Conservation (phyloP, 2,329 filamentous ascomycete species). For the Escovopsis sp. region DNA sequence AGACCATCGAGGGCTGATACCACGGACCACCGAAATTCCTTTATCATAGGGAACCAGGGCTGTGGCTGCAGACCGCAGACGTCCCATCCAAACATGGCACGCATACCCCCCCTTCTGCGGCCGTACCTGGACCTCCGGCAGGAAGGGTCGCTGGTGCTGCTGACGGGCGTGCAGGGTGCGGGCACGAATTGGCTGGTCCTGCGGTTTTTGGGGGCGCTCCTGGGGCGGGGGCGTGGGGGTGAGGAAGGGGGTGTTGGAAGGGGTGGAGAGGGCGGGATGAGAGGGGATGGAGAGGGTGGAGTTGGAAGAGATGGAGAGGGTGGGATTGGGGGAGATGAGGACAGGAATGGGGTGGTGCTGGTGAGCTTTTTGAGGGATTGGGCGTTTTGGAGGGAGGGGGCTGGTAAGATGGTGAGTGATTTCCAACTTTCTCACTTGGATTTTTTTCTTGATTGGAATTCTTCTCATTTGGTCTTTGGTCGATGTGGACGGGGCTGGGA, state of each 20-base stretch:
- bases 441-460: not conserved
- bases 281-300: slow-evolving; percentile 9
- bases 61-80: no score
- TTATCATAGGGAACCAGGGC: no score
- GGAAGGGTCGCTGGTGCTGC: slow-evolving; percentile 44
- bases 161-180: slow-evolving; percentile 53
- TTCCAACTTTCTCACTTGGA: not conserved
- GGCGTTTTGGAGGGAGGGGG: slow-evolving; percentile 62
- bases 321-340: slow-evolving; percentile 14
- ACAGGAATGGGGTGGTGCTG: slow-evolving; percentile 53
- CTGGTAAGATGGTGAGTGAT: slow-evolving; percentile 43
- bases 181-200: slow-evolving; percentile 51
- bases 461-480: not conserved
- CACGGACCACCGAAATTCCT: no score
- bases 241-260: not conserved
- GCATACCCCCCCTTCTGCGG: slow-evolving; percentile 48
- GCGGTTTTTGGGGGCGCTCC: slow-evolving; percentile 36
- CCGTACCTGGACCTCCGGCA: slow-evolving; percentile 44
- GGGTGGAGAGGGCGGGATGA: no score
- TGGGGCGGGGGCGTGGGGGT: slow-evolving; percentile 14
- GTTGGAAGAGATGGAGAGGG: no score
- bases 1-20: no score
- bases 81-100: no score
- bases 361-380: slow-evolving; percentile 71
- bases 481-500: not conserved